Evolutionary conservation across 208 protist species (phyloP), one percentile per base, ranked within the genome.

Genomic region (Leishmania tarentolae): DNA sequence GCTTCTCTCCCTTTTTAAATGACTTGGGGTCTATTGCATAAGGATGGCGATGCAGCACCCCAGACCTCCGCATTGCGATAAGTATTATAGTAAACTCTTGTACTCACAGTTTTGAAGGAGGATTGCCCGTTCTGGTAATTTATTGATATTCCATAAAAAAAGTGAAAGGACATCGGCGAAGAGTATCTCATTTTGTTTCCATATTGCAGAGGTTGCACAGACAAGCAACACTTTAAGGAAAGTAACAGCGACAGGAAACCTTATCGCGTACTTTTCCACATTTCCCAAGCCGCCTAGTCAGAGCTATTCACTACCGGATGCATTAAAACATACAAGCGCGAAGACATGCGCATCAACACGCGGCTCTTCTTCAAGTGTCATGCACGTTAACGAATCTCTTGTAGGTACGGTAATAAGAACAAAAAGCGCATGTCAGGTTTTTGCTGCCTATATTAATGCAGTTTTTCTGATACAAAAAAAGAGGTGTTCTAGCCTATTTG

Each of bases 11-110:
- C 74, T 44, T 52, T 40, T 73, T 68, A 35, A 92, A 65, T 21
- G 82, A 31, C 69, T 85, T 82, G 4, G 82, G 37, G 75, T 94
- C 87, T 53, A 94, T 91, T 11, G 85, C 87, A 78, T 94, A 94
- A 7, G 90, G 88, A 70, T 94, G 90, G 4, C 83, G 83, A 2
- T 69, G 75, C 35, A 61, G 44, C 3, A 37, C 4, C 3, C 19
- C n/a, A 24, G 44, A 35, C 24, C 31, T 28, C 13, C 40, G 65
- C 77, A 72, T 72, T 21, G 37, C 21, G n/a, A 53, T 17, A 44
- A 37, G 28, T 19, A 44, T 2, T 21, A 37, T 6, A 52, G 17
- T 13, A 0, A 3, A 53, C 21, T 15, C 1, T 4, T 8, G 68
- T 50, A 35, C 8, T 52, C 7, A 52, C 1, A 52, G 37, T 5